Percentiles rank a stretch among this genome's conserved stretches.
phyloP scores from a whole-genome alignment of 2,329 filamentous ascomycete species.

The Botrytis pseudocinerea region DNA sequence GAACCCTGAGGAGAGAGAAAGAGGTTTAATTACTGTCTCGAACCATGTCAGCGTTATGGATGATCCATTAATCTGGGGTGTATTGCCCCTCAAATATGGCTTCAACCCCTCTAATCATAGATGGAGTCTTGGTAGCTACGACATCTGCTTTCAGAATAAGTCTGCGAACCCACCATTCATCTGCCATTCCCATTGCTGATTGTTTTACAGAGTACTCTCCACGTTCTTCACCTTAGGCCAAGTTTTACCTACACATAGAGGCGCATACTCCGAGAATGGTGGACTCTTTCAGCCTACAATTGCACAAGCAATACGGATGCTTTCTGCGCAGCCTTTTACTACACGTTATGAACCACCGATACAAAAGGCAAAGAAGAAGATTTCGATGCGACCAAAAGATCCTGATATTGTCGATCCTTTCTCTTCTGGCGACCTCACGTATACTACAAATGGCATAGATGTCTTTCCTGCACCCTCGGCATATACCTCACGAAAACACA shows the following conservation, averaged over 20 bases:
- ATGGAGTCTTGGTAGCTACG: conserved; percentile 89
- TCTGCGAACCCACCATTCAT: conserved; percentile 45
- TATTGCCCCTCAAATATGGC: conserved; percentile 73
- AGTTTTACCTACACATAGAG: conserved; percentile 84
- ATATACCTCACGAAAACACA: conserved; percentile 67
- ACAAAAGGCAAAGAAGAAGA: conserved; percentile 9
- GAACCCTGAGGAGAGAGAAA: conserved; percentile 64
- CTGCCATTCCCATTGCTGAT: conserved; percentile 3
- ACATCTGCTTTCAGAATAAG: conserved; percentile 92
- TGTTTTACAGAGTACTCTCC: conserved; percentile 57
- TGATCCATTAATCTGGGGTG: conserved; percentile 92
- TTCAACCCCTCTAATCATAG: conserved; percentile 74
- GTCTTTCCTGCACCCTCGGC: conserved; percentile 69
- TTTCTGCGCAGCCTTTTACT: conserved; percentile 62
- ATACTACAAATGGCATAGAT: conserved; percentile 67
- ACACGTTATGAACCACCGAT: conserved; percentile 25
- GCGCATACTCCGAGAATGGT: conserved; percentile 70
- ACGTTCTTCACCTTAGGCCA: conserved; percentile 89
- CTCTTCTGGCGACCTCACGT: conserved; percentile 51
- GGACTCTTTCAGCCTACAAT: conserved; percentile 90
- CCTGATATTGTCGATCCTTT: conserved; percentile 53
- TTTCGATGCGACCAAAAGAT: conserved; percentile 26
- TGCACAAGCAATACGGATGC: conserved; percentile 77
- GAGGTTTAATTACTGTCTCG: conserved; percentile 84
- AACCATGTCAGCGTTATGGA: conserved; percentile 89